Evolutionary conservation across 2,329 filamentous ascomycete species (phyloP), one percentile per base, ranked within the genome.

Genomic region (Blastomyces percursus): DNA sequence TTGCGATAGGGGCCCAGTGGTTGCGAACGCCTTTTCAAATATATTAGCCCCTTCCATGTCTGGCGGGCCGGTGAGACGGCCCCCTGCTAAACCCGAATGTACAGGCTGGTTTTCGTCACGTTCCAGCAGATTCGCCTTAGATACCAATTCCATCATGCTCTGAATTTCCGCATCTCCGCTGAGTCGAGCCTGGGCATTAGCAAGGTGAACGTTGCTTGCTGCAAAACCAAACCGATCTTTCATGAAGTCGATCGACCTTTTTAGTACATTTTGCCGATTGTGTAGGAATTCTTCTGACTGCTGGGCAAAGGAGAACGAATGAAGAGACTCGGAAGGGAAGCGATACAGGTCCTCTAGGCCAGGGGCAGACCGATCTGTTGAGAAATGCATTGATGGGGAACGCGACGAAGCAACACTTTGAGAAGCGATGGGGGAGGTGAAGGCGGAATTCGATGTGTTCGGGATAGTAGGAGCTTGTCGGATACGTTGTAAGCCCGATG

Each of bases 281-380:
- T 96, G 90, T 62, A 97, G 82, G 66, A 91, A 86, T 66, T 97
- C 93, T 71, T 96, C 92, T 2, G 92, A 93, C 75, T 96, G 92
- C 69, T 96, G 90, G 50, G 94, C 91, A 75, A 99, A 99, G 14
- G 93, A 97, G 78, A 99, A 99, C 1, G 94, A 99, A 76, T 99
- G 94, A 56, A 99, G 80, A 6, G 94, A 99, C 73, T 99, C 94
- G 69, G 90, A 91, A 1, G 94, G 93, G 73, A 99, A 99, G 59
- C 92, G 87, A 55, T 87, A 87, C 55, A 99, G 83, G 72, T 99
- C 94, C 78, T 97, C 94, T 51, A 89, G 70, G 7, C 78, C 84
- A 30, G 91, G 90, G 27, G 91, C 91, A 24, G 81, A 79, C 30
- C 87, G 86, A 6, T 82, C 86, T n/a, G 85, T 80, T 9, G 82